A percentile compares a stretch with the other conserved stretches of the same genome.
phyloP scores from a whole-genome alignment of 2,329 filamentous ascomycete species.

The Zarea fungicola region DNA sequence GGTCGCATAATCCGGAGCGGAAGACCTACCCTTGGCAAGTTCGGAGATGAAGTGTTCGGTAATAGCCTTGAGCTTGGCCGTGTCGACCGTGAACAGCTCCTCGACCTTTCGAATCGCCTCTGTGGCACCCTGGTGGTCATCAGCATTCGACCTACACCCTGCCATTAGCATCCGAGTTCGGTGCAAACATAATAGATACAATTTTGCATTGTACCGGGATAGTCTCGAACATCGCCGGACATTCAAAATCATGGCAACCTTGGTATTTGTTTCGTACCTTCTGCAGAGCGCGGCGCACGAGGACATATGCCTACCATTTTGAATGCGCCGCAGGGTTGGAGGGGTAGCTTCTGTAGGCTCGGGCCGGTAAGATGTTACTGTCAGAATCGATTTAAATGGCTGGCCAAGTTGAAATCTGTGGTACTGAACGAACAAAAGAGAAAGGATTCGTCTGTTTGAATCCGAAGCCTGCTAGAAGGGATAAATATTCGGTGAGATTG shows the following conservation, averaged over 20 bases:
- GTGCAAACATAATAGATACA: too few species aligned
- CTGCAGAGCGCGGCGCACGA: slow-evolving; percentile 14
- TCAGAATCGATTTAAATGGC: neutral
- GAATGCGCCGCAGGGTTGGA: slow-evolving; percentile 14
- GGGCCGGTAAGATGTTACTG: neutral
- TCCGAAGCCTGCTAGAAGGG: too few species aligned
- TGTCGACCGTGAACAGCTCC: slow-evolving; percentile 73
- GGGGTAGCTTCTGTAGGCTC: slow-evolving; percentile 12
- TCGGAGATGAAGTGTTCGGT: slow-evolving; percentile 85
- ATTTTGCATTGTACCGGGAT: too few species aligned
- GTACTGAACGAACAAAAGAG: too few species aligned
- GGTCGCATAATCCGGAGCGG: neutral
- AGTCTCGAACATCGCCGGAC: too few species aligned
- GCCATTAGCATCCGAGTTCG: neutral
- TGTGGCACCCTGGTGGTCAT: slow-evolving; percentile 80
- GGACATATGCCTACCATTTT: slow-evolving; percentile 15
- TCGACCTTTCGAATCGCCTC: slow-evolving; percentile 78
- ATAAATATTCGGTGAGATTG: neutral
- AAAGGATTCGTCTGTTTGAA: too few species aligned
- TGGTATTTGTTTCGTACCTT: slow-evolving; percentile 6
- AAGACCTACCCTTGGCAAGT: slow-evolving; percentile 67
- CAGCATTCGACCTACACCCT: slow-evolving; percentile 73
- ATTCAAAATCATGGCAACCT: neutral
- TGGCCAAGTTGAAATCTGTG: neutral
- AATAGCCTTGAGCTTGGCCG: slow-evolving; percentile 79